phyloP scores from a whole-genome alignment of 345 rosid species.

The Arabidopsis thaliana region DNA sequence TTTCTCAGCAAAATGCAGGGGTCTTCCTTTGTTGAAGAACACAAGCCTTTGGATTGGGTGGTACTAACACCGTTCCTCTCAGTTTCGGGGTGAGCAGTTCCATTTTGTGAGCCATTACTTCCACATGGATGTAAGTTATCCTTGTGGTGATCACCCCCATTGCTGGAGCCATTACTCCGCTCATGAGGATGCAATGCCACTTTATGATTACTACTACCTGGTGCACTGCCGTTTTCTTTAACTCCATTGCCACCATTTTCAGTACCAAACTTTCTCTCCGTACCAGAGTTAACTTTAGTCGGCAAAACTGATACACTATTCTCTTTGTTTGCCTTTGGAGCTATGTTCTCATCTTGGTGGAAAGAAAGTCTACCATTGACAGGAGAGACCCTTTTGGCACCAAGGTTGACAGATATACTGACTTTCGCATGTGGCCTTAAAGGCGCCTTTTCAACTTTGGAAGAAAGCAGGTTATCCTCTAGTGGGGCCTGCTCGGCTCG shows the following conservation, averaged over 20 bases:
- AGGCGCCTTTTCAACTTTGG: constrained; percentile 64
- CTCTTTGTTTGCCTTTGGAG: constrained; percentile 53
- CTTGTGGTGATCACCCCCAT: constrained; percentile 39
- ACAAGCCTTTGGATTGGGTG: constrained; percentile 41
- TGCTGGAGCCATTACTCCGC: constrained; percentile 33
- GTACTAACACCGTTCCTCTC: constrained; percentile 46
- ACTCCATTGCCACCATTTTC: constrained; percentile 44
- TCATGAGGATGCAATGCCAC: constrained; percentile 21
- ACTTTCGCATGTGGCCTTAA: constrained; percentile 60
- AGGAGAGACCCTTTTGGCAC: constrained; percentile 55
- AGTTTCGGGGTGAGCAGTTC: constrained; percentile 44
- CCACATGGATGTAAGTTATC: constrained; percentile 45
- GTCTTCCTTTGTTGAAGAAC: constrained; percentile 48
- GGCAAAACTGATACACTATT: constrained; percentile 44
- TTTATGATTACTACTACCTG: constrained; percentile 25
- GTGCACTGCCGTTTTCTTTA: constrained; percentile 41
- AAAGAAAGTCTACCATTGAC: constrained; percentile 56
- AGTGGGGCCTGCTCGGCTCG: constrained; percentile 47
- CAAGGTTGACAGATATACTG: constrained; percentile 60
- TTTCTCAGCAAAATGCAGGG: constrained; percentile 65
- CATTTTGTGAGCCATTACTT: constrained; percentile 46
- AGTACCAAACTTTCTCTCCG: constrained; percentile 48
- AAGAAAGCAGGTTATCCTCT: constrained; percentile 44
- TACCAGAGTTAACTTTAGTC: constrained; percentile 46
- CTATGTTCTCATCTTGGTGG: constrained; percentile 51